Base-by-base conservation (phyloP, 768 basidiomycete genomes). In the Piloderma croceum region DNA sequence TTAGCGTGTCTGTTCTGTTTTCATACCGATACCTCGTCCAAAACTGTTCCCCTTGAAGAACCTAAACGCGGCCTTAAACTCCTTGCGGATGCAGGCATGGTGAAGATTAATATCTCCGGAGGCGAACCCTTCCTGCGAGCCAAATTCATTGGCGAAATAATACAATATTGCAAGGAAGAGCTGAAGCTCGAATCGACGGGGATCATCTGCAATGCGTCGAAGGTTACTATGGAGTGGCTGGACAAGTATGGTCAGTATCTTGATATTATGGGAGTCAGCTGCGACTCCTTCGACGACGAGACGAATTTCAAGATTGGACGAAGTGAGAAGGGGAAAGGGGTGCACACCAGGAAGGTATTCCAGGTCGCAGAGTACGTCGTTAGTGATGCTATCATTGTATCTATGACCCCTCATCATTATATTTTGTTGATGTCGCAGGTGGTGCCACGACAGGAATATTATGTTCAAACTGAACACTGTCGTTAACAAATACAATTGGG, bases 151-250 rank as follows among this genome's bases (percentile, higher is more conserved):
- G 67, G 68, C 0, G 65, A 64, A 25, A 41, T 65, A 0, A 64
- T 69, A 50, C 53, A 56, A 2, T 64, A 54, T 34, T 63, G 62
- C 40, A 65, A 66, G 41, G 62, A 66, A 20, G 62, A 66, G 4
- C 56, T 68, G 2, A 24, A 41, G 1, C 40, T 69, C 23, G 64
- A 65, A 29, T 61, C 64, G 5, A 65, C 59, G 23, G 55, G 60
- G 5, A 55, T 63, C 18, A 60, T 63, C 23, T 60, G 39, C 50
- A 63, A 63, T 33, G 64, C 63, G 1, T 68, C 65, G 9, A 69
- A 65, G 49, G 69, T 69, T 19, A 68, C 66, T 0, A 61, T 67
- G 34, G 61, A 53, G 41, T 69, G 68, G 67, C 24, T 69, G 15
- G 62, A 65, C 31, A 52, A 49, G 4, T 69, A 67, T 22, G 65